Conservation (phyloP, 805 yeast species). For the Nakazawaea peltata region DNA sequence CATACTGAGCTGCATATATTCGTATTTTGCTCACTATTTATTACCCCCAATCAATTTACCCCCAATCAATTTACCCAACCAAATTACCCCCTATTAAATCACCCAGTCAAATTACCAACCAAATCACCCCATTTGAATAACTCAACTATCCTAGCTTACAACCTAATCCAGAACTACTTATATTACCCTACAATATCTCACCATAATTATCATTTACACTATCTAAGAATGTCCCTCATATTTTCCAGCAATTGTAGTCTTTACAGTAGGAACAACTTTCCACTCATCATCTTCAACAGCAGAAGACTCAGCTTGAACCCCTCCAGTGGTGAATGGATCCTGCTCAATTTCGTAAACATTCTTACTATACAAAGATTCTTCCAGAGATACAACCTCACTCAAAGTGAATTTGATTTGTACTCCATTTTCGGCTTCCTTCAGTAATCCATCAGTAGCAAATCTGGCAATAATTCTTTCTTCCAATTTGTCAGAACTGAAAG, state of each 20-base stretch:
- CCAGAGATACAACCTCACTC: constrained; percentile 30
- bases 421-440: constrained; percentile 68
- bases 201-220: no score
- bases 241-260: constrained; percentile 41
- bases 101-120: no score
- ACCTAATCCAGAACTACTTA: no score
- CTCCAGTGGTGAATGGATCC: constrained; percentile 26
- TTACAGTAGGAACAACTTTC: constrained; percentile 32
- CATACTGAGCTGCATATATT: no score
- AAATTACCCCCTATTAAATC: no score
- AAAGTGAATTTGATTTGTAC: constrained; percentile 60
- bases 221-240: constrained; percentile 35
- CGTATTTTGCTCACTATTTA: no score
- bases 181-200: no score
- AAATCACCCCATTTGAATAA: no score
- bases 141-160: no score
- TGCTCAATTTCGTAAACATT: constrained; percentile 18
- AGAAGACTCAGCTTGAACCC: constrained; percentile 10
- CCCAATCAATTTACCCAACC: no score
- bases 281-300: constrained; percentile 18
- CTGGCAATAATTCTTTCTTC: constrained; percentile 80
- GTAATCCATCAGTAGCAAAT: constrained; percentile 67
- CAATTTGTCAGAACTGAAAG: constrained; percentile 24
- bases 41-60: no score
- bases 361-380: constrained; percentile 23